Percentiles rank a stretch among this genome's conserved stretches.
phyloP scores from a whole-genome alignment of 495 filamentous ascomycete genomes.

The Penicillium bovifimosum region DNA sequence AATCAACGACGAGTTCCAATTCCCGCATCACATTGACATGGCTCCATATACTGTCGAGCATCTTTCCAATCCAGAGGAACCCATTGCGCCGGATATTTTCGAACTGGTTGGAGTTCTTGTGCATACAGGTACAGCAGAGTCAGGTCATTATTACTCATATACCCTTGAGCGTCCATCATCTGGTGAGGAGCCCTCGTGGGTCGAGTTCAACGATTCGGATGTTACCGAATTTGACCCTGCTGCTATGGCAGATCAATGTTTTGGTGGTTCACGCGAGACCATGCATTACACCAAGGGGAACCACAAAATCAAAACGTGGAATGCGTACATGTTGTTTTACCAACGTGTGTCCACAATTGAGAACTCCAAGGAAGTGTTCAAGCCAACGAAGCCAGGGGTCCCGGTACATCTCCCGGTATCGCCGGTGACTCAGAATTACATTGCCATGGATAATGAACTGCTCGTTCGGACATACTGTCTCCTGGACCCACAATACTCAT shows the following conservation, averaged over 20 bases:
- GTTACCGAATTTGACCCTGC: conserved; percentile 70
- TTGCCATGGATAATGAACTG: conserved; percentile 65
- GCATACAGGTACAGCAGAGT: conserved; percentile 87
- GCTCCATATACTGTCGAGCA: conserved; percentile 81
- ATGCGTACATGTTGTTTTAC: conserved; percentile 98
- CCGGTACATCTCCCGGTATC: conserved; percentile 57
- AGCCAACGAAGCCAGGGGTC: conserved; percentile 26
- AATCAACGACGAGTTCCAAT: conserved; percentile 92
- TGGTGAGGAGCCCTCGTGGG: conserved; percentile 55
- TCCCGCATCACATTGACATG: conserved; percentile 84
- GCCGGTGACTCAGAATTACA: conserved; percentile 49
- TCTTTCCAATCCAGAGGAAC: conserved; percentile 58
- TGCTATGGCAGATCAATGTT: conserved; percentile 69
- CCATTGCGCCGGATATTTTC: conserved; percentile 63
- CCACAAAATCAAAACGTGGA: conserved; percentile 63
- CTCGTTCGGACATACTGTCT: conserved; percentile 76
- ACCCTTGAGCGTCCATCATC: conserved; percentile 70
- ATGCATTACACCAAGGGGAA: conserved; percentile 37
- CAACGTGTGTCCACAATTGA: conserved; percentile 68
- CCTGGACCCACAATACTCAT: conserved; percentile 65
- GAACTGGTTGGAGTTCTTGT: conserved; percentile 90
- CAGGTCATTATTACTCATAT: conserved; percentile 96
- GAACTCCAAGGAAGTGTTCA: conserved; percentile 21
- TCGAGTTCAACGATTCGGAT: conserved; percentile 89
- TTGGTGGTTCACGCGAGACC: conserved; percentile 63